Evolutionary conservation across 306 rosid species (phyloP).

Genomic region (Acacia melanoxylon): DNA sequence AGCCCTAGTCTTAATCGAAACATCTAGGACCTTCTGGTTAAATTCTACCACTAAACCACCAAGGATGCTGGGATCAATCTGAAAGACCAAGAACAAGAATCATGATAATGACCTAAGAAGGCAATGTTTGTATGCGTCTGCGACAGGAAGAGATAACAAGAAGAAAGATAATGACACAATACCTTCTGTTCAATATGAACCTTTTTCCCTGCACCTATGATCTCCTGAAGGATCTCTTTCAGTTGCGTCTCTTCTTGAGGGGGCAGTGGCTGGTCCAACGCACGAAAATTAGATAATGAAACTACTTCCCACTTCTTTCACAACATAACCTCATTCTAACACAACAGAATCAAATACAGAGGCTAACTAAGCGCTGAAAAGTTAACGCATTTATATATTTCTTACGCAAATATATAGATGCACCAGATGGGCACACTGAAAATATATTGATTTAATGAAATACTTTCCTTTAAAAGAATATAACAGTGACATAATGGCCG

Average conservation of each 20-base stretch:
- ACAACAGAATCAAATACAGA: background rate
- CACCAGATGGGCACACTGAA: background rate
- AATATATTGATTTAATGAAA: background rate
- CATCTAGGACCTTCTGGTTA: constrained; percentile 91
- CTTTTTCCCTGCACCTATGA: constrained; percentile 74
- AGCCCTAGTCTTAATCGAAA: constrained; percentile 93
- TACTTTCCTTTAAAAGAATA: no score
- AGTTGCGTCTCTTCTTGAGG: constrained; percentile 6
- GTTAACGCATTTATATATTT: background rate
- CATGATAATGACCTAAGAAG: background rate
- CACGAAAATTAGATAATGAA: constrained; percentile 19
- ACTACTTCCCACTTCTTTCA: background rate
- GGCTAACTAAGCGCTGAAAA: background rate
- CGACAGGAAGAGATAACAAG: background rate
- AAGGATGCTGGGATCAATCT: constrained; percentile 90
- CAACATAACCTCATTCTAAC: background rate
- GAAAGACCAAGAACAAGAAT: constrained; percentile 14
- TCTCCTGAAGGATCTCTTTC: constrained; percentile 70
- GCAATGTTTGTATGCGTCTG: background rate
- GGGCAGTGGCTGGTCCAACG: background rate
- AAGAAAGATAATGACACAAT: background rate
- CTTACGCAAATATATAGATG: background rate
- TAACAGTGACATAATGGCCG: background rate
- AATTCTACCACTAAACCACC: constrained; percentile 91
- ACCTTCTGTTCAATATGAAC: constrained; percentile 92